Conservation (phyloP, 2,329 filamentous ascomycete genomes). For the Pseudopyrenochaeta lycopersici region DNA sequence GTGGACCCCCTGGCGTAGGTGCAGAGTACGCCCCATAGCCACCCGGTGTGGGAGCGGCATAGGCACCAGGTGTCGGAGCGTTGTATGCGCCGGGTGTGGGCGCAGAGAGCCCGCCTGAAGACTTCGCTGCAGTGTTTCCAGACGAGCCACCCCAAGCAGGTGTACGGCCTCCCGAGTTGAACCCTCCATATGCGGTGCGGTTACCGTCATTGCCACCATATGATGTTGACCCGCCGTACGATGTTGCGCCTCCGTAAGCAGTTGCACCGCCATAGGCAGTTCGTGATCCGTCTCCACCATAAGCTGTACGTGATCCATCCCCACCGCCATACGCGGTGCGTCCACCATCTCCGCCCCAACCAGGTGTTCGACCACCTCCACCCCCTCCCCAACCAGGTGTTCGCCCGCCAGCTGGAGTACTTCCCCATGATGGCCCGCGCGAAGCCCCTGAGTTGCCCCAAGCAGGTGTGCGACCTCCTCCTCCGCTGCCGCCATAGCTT, state of each 20-base stretch:
- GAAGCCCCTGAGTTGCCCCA: constrained; percentile 40
- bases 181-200: constrained; percentile 61
- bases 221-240: constrained; percentile 68
- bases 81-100: constrained; percentile 45
- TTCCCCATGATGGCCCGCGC: constrained; percentile 63
- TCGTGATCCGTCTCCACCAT: constrained; percentile 51
- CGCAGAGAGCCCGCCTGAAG: constrained; percentile 37
- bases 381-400: constrained; percentile 56
- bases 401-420: constrained; percentile 51
- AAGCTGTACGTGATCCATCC: constrained; percentile 49
- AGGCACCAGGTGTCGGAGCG: constrained; percentile 48
- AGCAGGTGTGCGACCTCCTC: constrained; percentile 46
- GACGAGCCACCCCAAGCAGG: constrained; percentile 66
- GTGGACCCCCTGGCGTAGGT: constrained; percentile 47
- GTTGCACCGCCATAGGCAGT: constrained; percentile 66
- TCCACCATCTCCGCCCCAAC: constrained; percentile 57
- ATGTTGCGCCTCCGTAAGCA: constrained; percentile 75
- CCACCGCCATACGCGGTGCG: constrained; percentile 51
- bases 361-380: constrained; percentile 56
- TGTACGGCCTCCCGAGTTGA: constrained; percentile 59
- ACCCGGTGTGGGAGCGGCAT: constrained; percentile 47
- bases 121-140: constrained; percentile 31
- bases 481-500: constrained; percentile 52
- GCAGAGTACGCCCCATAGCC: constrained; percentile 47
- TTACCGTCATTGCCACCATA: constrained; percentile 49